Evolutionary conservation across 768 basidiomycete species (phyloP), one percentile per base, ranked within the genome.

Genomic region (Psilocybe subaeruginosa): DNA sequence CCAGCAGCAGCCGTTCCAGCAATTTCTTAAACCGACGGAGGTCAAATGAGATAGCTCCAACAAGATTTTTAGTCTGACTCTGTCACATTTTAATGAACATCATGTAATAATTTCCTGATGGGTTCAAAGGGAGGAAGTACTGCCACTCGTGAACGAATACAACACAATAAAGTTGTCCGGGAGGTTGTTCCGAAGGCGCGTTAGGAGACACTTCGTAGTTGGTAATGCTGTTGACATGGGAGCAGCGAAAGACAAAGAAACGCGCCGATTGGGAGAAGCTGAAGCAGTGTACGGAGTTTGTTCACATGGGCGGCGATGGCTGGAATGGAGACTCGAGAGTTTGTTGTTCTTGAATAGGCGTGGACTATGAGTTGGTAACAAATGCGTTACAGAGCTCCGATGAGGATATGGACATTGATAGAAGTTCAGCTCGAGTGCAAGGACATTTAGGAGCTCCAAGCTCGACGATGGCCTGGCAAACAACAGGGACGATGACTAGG

Each of bases 231-330:
- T 46, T 37, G 56, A 48, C 46, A 57, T 48, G 45, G 46, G 45
- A 37, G 30, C 49, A n/a, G 29, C 23, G 46, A 37, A 56, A 48
- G 35, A 57, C 56, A 57, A 57, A 57, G 56, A 2, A 8, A 8
- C 16, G n/a, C n/a, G 12, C 9, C 16, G 17, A 33, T 53, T 35
- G n/a, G 33, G 51, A 16, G 29, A 7, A 33, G 51, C 30, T 51
- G 51, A 11, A 43, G 41, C 8, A 16, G 41, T 43, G 41, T n/a
- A 14, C 41, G 41, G 41, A 43, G 41, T 35, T 43, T 12, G 41
- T 33, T 51, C 51, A 53, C 51, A 53, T 53, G 51, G 51, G 31
- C 31, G 51, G 41, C 8, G 41, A 43, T 8, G 37, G 14, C 3
- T 35, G 19, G 33, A 53, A 53, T 53, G 51, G 51, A 53, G 31